Evolutionary conservation across 2,329 filamentous ascomycete genomes (phyloP).

Genomic region (Aspergillaceae sp.): DNA sequence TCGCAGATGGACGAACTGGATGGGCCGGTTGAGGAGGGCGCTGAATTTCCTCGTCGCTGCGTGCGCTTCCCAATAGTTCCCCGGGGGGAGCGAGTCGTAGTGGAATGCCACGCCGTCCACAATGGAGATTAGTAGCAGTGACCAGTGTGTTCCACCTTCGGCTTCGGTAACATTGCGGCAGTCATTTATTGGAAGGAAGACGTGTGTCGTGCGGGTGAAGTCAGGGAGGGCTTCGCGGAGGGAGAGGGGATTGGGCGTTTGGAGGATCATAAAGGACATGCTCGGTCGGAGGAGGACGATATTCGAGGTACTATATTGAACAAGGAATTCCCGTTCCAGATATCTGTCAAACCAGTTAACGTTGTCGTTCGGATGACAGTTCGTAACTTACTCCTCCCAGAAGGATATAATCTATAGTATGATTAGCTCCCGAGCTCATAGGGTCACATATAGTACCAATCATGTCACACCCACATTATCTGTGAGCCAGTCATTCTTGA

Average conservation of each 20-base stretch:
- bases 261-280: slow-evolving; percentile 87
- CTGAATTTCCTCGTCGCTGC: slow-evolving; percentile 61
- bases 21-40: slow-evolving; percentile 57
- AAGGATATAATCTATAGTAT: slow-evolving; percentile 73
- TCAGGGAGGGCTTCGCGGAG: slow-evolving; percentile 66
- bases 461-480: slow-evolving; percentile 62
- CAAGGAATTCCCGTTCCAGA: slow-evolving; percentile 80
- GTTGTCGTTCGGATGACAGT: background rate
- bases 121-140: slow-evolving; percentile 76
- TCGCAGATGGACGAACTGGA: slow-evolving; percentile 66
- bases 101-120: slow-evolving; percentile 91
- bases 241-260: slow-evolving; percentile 51
- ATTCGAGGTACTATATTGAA: slow-evolving; percentile 68
- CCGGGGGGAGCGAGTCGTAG: slow-evolving; percentile 76
- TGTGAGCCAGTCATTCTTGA: slow-evolving; percentile 91
- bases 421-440: background rate
- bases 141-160: slow-evolving; percentile 95
- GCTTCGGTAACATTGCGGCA: slow-evolving; percentile 63
- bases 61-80: slow-evolving; percentile 67
- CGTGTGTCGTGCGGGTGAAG: slow-evolving; percentile 73
- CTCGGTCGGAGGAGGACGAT: slow-evolving; percentile 86
- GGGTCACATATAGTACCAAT: background rate
- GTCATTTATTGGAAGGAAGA: slow-evolving; percentile 95
- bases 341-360: slow-evolving; percentile 42
- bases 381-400: slow-evolving; percentile 73